Conservation (phyloP, 257 asterid species). For the Primulina tabacum region DNA sequence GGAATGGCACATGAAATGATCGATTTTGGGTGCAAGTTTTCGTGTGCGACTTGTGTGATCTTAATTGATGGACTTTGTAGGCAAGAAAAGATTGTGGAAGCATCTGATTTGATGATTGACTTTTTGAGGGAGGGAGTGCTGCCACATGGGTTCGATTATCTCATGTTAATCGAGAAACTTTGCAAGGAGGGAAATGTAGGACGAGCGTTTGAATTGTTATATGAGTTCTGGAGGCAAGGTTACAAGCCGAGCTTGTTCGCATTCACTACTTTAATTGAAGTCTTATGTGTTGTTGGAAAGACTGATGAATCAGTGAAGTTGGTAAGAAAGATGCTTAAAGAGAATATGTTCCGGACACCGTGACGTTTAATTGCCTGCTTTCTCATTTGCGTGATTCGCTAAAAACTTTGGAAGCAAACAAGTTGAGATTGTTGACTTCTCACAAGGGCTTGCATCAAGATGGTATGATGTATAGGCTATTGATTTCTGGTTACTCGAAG, state of each 20-base stretch:
- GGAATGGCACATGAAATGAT: conserved; percentile 86
- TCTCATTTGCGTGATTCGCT: conserved; percentile 62
- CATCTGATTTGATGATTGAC: conserved; percentile 57
- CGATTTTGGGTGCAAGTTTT: conserved; percentile 68
- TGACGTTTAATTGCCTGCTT: conserved; percentile 75
- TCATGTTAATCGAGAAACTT: conserved; percentile 54
- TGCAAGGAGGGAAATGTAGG: conserved; percentile 41
- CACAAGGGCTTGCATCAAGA: conserved; percentile 66
- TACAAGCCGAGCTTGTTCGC: conserved; percentile 62
- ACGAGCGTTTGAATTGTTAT: conserved; percentile 51
- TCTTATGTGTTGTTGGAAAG: conserved; percentile 42
- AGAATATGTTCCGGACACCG: conserved; percentile 61
- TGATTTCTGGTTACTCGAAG: conserved; percentile 56
- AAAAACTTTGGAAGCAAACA: conserved; percentile 64
- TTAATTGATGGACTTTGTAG: conserved; percentile 68
- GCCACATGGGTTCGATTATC: conserved; percentile 56
- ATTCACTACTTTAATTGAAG: conserved; percentile 70
- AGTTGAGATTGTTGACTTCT: conserved; percentile 64
- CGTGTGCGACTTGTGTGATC: conserved; percentile 75
- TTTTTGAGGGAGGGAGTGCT: conserved; percentile 55
- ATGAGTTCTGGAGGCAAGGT: conserved; percentile 65
- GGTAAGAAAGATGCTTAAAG: conserved; percentile 55
- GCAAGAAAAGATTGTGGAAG: conserved; percentile 46
- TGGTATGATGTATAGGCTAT: conserved; percentile 68
- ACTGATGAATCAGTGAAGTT: conserved; percentile 41